Percentiles rank a stretch among this genome's conserved stretches.
These are phyloP conservation scores for Colletotrichum lupini DNA, from an alignment of 2,329 filamentous ascomycete genomes.

Conservation along the genomic window DNA sequence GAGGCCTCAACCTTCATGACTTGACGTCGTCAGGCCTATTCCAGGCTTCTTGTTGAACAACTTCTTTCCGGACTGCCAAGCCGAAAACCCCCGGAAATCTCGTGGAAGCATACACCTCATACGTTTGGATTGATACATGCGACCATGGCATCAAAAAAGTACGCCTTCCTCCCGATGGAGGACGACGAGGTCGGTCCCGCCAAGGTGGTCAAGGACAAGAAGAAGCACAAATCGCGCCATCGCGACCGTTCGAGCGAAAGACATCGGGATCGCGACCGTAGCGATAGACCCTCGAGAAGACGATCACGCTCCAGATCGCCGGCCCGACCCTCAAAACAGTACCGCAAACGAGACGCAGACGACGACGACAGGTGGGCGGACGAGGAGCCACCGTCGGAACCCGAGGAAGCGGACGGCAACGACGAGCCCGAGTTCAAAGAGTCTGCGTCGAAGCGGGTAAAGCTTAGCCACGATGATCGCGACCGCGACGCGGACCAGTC, in stretches of 20 bases:
- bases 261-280: conserved; percentile 49
- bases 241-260: conserved; percentile 48
- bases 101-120: not conserved
- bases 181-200: conserved; percentile 69
- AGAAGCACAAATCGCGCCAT: conserved; percentile 54
- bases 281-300: conserved; percentile 40
- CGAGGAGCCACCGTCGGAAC: conserved; percentile 68
- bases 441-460: conserved; percentile 77
- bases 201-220: conserved; percentile 61
- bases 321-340: conserved; percentile 52
- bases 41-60: not conserved
- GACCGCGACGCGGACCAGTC: conserved; percentile 60
- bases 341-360: conserved; percentile 53
- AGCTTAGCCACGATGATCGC: conserved; percentile 68
- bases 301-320: conserved; percentile 48
- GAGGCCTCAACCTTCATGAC: conserved; percentile 8
- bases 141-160: conserved; percentile 67
- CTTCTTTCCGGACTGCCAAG: not conserved
- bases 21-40: not conserved
- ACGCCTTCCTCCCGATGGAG: conserved; percentile 76
- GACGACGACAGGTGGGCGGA: conserved; percentile 84
- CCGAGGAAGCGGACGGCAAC: conserved; percentile 50
- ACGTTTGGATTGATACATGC: not conserved
- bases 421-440: conserved; percentile 72
- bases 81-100: not conserved